These are phyloP conservation scores for Trifolium repens DNA, from an alignment of 306 rosid genomes.

Conservation along the genomic window DNA sequence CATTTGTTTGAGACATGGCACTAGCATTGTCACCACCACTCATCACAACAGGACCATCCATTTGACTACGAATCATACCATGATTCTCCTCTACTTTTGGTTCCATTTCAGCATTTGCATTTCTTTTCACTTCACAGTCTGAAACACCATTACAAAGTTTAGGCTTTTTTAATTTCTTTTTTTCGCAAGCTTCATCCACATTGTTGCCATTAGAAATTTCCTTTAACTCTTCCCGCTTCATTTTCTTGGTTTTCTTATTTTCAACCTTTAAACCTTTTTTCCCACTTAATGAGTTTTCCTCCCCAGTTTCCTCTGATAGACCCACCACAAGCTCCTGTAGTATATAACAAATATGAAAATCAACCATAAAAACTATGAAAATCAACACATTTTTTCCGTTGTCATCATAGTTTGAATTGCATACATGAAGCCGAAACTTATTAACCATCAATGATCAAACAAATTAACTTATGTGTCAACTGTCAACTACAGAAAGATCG, in stretches of 20 bases:
- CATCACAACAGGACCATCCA: conserved; percentile 8
- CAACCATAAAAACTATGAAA: not conserved
- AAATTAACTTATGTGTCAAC: not conserved
- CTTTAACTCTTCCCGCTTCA: conserved; percentile 55
- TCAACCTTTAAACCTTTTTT: not conserved
- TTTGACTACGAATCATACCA: conserved; percentile 8
- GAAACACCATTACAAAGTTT: conserved; percentile 33
- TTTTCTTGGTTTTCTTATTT: conserved; percentile 39
- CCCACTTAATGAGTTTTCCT: conserved; percentile 59
- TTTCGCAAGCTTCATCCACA: conserved; percentile 48
- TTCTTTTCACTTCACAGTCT: too few relatives aligned
- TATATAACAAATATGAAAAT: conserved; percentile 1
- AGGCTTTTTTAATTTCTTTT: conserved; percentile 39
- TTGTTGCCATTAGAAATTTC: conserved; percentile 60
- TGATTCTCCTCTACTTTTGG: conserved; percentile 14
- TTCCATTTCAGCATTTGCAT: conserved; percentile 1
- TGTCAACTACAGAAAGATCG: not conserved
- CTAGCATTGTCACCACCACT: conserved; percentile 29
- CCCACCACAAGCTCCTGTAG: conserved; percentile 41
- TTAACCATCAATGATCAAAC: conserved; percentile 13
- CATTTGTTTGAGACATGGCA: conserved; percentile 19
- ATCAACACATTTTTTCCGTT: conserved; percentile 12
- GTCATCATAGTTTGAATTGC: not conserved
- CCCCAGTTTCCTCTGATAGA: conserved; percentile 30
- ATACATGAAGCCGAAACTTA: conserved; percentile 1